These are phyloP conservation scores for Vitis hybrid DNA, from an alignment of 177 flowering plant genomes.

Conservation along the genomic window DNA sequence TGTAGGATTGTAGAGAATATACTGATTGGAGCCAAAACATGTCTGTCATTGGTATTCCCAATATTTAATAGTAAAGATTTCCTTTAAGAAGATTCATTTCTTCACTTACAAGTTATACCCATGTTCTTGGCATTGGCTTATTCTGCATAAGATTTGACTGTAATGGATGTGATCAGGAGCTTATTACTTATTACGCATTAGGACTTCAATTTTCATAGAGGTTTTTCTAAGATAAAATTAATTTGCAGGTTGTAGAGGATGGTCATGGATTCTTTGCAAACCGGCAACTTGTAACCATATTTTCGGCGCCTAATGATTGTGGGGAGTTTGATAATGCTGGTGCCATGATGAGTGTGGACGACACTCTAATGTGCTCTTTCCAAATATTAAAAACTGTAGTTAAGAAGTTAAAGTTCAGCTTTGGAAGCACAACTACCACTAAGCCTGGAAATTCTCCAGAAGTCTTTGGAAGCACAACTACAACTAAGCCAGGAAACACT, in stretches of 20 bases:
- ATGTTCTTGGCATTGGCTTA: neutral
- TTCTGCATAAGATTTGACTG: neutral
- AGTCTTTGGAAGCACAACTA: slow-evolving; percentile 30
- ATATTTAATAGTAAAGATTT: no score
- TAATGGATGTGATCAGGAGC: neutral
- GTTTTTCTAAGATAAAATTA: no score
- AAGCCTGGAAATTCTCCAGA: slow-evolving; percentile 31
- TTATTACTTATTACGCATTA: no score
- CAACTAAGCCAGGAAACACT: slow-evolving; percentile 33
- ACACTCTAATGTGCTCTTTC: slow-evolving; percentile 63
- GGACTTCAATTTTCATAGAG: no score
- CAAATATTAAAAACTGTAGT: slow-evolving; percentile 63
- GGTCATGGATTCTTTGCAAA: slow-evolving; percentile 69
- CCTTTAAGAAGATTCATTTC: no score
- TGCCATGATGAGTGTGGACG: no score
- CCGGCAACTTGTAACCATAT: slow-evolving; percentile 60
- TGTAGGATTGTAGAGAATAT: neutral
- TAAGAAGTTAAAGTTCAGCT: slow-evolving; percentile 37
- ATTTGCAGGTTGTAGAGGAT: slow-evolving; percentile 15
- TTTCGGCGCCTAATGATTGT: slow-evolving; percentile 68
- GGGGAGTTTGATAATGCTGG: slow-evolving; percentile 73
- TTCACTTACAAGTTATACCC: no score
- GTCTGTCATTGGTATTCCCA: no score
- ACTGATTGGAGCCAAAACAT: neutral
- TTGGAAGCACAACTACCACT: slow-evolving; percentile 35